Conservation (phyloP, 1,284 basidiomycete genomes). For the Cerrena zonata region DNA sequence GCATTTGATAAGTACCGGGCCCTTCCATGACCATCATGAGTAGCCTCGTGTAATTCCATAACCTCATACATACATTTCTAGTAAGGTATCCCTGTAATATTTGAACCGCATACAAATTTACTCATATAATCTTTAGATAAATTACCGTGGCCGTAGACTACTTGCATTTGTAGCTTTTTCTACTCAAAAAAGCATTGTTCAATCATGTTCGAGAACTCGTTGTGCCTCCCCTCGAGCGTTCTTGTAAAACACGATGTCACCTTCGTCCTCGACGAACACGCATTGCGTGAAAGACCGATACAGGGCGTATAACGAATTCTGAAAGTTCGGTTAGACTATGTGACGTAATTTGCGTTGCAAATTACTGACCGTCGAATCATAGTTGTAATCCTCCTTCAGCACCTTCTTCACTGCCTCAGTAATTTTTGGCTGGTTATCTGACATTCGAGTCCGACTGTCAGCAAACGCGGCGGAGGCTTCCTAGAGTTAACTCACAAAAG, state of each 20-base stretch:
- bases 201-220: no score
- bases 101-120: no score
- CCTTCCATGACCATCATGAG: no score
- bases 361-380: constrained; percentile 38
- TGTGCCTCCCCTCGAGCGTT: constrained; percentile 33
- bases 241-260: constrained; percentile 61
- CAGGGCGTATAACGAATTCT: constrained; percentile 41
- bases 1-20: no score
- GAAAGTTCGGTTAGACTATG: neutral
- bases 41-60: no score
- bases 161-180: no score
- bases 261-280: constrained; percentile 58
- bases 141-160: no score
- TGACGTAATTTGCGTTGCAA: neutral
- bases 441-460: neutral
- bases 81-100: no score
- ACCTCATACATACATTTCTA: no score
- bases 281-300: constrained; percentile 44
- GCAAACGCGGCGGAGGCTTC: no score
- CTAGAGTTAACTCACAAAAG: constrained; percentile 26
- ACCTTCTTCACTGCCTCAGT: constrained; percentile 25
- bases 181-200: no score
- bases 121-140: no score
- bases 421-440: constrained; percentile 30
- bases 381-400: constrained; percentile 32